Evolutionary conservation across 2,329 filamentous ascomycete genomes (phyloP).

Genomic region (Camillea tinctor): DNA sequence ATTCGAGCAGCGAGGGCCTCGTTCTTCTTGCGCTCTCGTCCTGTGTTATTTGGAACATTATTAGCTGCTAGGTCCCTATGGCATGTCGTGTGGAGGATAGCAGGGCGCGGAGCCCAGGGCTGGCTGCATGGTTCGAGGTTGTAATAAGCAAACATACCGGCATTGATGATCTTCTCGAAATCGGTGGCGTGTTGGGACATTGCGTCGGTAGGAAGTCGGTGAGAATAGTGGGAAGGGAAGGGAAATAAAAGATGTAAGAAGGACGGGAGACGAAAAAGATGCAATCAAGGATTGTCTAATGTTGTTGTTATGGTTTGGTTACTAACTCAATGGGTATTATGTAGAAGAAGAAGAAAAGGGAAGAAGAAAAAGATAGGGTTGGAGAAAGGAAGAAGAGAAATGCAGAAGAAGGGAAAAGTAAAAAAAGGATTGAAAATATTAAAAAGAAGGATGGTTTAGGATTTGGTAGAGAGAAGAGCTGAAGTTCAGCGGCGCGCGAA

Average conservation of each 20-base stretch:
- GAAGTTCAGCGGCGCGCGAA: neutral
- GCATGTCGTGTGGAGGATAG: neutral
- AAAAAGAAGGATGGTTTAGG: neutral
- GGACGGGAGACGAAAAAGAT: neutral
- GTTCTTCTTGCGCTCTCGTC: constrained; percentile 69
- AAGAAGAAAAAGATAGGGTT: neutral
- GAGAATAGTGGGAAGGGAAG: neutral
- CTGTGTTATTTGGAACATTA: constrained; percentile 35
- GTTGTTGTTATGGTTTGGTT: too few relatives aligned
- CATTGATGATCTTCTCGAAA: constrained; percentile 56
- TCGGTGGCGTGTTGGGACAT: constrained; percentile 47
- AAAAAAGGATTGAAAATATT: neutral
- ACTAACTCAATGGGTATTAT: neutral
- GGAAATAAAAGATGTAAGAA: neutral
- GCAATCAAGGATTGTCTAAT: neutral
- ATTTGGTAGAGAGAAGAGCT: neutral
- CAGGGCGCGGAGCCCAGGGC: too few relatives aligned
- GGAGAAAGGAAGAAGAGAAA: neutral
- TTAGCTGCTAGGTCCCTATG: constrained; percentile 1
- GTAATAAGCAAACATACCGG: constrained; percentile 38
- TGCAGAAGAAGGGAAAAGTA: neutral
- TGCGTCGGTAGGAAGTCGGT: constrained; percentile 12
- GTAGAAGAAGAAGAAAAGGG: neutral
- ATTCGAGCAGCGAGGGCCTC: constrained; percentile 71
- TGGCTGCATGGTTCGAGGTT: neutral